Evolutionary conservation across 2,329 filamentous ascomycete genomes (phyloP), one percentile per base, ranked within the genome.

Genomic region (Teratosphaeria destructans): DNA sequence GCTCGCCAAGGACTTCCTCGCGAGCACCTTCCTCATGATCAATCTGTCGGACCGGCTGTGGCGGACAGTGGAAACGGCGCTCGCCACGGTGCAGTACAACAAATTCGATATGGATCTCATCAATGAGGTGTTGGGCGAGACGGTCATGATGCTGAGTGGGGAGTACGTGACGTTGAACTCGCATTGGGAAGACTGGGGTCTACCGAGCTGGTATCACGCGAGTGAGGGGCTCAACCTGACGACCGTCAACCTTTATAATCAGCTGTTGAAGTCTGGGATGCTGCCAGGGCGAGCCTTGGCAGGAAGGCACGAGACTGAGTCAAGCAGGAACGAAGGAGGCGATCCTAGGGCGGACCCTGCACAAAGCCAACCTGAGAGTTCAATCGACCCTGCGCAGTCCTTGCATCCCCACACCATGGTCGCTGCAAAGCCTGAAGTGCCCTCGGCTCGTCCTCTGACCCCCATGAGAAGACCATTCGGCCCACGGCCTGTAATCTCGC

Each of bases 101-200:
- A 62, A 65, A 14, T 71, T 70, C 55, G 70, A 71, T 52, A 70
- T 71, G 68, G 68, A 71, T 53, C 54, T 71, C 5, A 59, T 69
- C 52, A 71, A 71, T 56, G 59, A 67, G 23, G 35, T 71, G 39
- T 62, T 71, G 39, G 66, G 63, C 8, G 61, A 66, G 16, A 64
- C 64, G 39, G 69, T 67, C 5, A 59, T 68, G 61, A 65, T 70
- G 64, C 59, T 71, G 27, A 62, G 66, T 12, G 68, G 68, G 3
- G 61, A 59, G 19, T 71, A 65, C 49, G 62, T 66, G 16, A 66
- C 68, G 16, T 57, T 67, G 43, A 70, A 71, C 47, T 64, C 60
- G 32, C 69, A 71, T 56, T 71, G 67, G 68, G 70, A 70, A 58
- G 64, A 68, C 53, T 71, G 70, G 69, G 67, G 68, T 57, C 35